phyloP scores from a whole-genome alignment of 257 asterid species.

The Primulina huaijiensis region DNA sequence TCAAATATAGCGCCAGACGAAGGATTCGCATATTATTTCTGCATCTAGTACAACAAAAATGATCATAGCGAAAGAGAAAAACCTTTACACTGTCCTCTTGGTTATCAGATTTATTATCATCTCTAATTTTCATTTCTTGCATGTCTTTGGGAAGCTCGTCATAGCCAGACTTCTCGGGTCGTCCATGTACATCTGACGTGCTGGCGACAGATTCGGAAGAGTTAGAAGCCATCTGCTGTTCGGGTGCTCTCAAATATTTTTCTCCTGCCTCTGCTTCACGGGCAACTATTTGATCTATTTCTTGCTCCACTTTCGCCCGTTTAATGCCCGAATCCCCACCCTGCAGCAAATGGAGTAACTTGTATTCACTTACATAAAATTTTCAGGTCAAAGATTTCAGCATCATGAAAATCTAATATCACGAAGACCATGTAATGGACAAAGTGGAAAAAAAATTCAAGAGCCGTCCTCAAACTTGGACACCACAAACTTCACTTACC shows the following conservation, averaged over 20 bases:
- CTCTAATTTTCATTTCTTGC: slow-evolving; percentile 59
- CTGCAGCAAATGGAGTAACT: slow-evolving; percentile 28
- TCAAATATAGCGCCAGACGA: background rate
- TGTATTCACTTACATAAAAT: background rate
- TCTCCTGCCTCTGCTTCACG: slow-evolving; percentile 37
- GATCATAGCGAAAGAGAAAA: background rate
- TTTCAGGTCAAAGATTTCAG: background rate
- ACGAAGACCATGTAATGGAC: background rate
- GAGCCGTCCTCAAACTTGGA: background rate
- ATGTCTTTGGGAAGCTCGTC: slow-evolving; percentile 60
- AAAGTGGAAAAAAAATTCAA: background rate
- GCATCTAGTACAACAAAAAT: background rate
- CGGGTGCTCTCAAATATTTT: slow-evolving; percentile 30
- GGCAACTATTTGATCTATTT: slow-evolving; percentile 34
- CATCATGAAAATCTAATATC: background rate
- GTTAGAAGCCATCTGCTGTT: slow-evolving; percentile 34
- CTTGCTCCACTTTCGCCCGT: slow-evolving; percentile 68
- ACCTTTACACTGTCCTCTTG: slow-evolving; percentile 57
- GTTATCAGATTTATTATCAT: slow-evolving; percentile 34
- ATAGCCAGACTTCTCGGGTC: slow-evolving; percentile 33
- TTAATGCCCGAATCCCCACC: slow-evolving; percentile 62
- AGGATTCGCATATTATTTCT: background rate
- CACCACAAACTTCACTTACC: background rate
- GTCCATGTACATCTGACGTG: slow-evolving; percentile 35
- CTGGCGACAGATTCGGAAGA: slow-evolving; percentile 39